Evolutionary conservation across 805 yeast species (phyloP), one percentile per base, ranked within the genome.

Genomic region (Gaillardinia entomophila): DNA sequence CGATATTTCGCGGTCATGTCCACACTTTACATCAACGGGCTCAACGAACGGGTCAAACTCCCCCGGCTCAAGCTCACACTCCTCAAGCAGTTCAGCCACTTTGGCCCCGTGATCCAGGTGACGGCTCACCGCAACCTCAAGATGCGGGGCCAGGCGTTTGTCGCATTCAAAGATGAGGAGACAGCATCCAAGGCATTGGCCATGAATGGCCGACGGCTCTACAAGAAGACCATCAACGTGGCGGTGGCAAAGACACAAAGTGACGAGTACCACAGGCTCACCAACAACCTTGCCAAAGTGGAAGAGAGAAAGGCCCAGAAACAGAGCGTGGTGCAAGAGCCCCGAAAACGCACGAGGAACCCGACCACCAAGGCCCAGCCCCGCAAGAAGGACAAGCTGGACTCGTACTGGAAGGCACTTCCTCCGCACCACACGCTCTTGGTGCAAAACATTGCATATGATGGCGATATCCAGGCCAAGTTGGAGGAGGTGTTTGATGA

Each of bases 61-160:
- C 67, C 68, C 27, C 70, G 68, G 12, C 55, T 85, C 14, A 72
- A 70, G 35, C 38, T 46, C 2, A 61, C 62, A 5, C 62, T 86
- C 2, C 35, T 35, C 3, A 49, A 54, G 6, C 38, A 68, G 1
- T 79, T 79, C 36, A 45, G 46, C 3, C 49, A 62, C 12, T 71
- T 60, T 46, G 79, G 81, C 0, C 61, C 62, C 1, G 57, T 81
- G 1, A 35, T 67, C 12, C 71, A 69, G 19, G 56, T 85, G 10
- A 61, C 72, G 2, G 75, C 85, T 1, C 77, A 75, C 36, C 71
- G 71, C 37, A 79, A 76, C 42, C 46, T 84, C n/a, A 70, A 66
- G 40, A 67, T 81, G 71, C 70, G 80, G 35, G 96, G 96, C 2
- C 95, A 86, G 53, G 95, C 95, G 1, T 86, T 84, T 52, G 67